Conservation (phyloP, 805 yeast species). For the Kockiozyma suomiensis region DNA sequence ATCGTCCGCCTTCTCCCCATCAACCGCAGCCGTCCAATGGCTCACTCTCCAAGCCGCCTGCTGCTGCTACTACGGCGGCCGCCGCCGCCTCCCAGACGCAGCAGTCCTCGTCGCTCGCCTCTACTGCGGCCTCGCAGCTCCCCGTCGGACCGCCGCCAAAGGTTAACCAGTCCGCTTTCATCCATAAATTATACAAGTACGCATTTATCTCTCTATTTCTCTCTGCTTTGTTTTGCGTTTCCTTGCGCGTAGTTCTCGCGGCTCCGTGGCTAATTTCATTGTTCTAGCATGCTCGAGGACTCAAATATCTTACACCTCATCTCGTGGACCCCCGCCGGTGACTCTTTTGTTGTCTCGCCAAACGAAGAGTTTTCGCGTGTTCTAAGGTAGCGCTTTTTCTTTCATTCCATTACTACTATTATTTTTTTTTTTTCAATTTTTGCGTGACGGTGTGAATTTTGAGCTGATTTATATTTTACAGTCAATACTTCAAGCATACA, state of each 20-base stretch:
- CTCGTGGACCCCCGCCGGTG: slow-evolving; percentile 76
- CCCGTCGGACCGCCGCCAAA: slow-evolving; percentile 27
- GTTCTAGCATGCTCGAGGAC: slow-evolving; percentile 78
- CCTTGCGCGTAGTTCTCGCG: not conserved
- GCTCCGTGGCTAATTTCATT: slow-evolving; percentile 8
- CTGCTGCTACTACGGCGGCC: too few relatives aligned
- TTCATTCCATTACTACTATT: too few relatives aligned
- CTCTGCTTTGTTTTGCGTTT: not conserved
- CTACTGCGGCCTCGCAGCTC: slow-evolving; percentile 3
- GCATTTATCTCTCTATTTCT: slow-evolving; percentile 1
- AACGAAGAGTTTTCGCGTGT: slow-evolving; percentile 85
- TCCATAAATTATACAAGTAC: slow-evolving; percentile 73
- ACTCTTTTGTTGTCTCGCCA: slow-evolving; percentile 78
- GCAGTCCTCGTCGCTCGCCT: not conserved
- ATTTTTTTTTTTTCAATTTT: too few relatives aligned
- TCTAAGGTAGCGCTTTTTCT: slow-evolving; percentile 41
- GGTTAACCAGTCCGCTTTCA: slow-evolving; percentile 63
- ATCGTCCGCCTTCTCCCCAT: slow-evolving; percentile 7
- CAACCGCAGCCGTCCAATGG: not conserved
- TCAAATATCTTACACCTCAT: slow-evolving; percentile 68
- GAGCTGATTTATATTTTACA: not conserved
- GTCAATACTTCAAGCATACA: slow-evolving; percentile 84
- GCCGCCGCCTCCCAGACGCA: not conserved
- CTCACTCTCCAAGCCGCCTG: not conserved
- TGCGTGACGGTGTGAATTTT: too few relatives aligned